Evolutionary conservation across 202 grass and related monocot species (phyloP), one percentile per base, ranked within the genome.

Genomic region (Panicum virgatum): DNA sequence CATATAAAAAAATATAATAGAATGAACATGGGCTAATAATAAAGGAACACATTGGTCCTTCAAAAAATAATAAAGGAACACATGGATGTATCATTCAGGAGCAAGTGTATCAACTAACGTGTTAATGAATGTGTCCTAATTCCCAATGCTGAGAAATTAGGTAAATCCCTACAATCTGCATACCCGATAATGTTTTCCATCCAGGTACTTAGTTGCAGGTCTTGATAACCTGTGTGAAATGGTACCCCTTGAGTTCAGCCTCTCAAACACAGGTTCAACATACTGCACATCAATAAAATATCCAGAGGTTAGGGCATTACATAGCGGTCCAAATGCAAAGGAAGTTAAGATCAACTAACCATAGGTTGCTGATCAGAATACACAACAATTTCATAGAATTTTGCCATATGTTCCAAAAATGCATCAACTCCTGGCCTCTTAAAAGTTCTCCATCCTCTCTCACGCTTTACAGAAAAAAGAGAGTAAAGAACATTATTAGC

Each of bases 141-240:
- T n/a, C 79, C 27, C 65, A 87, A 40, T 71, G 18, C 43, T 39
- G 36, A 73, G 60, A 89, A 51, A 9, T 6, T 73, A 44, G 50
- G 37, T 82, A 64, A 70, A 65, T 66, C 75, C 29, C 50, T 38
- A 30, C n/a, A 45, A 71, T 72, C 12, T 45, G 20, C 79, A 81
- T 98, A 98, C 96, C 85, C 92, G 76, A 85, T 85, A 95, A 93
- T 98, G 96, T 86, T 95, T 98, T 73, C 96, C 96, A 83, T 93
- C 75, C 66, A 86, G 48, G 70, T 98, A 98, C 69, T 91, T 98
- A 64, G 96, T 98, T 74, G 89, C 92, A 73, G 92, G 88, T 81
- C 92, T 93, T 63, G 96, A 93, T 66, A 98, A 79, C 66, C 88
- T 94, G 82, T 81, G 71, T 45, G 38, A 54, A 65, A 97, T 89